Evolutionary conservation across 768 basidiomycete genomes (phyloP), one percentile per base, ranked within the genome.

Genomic region (Boletus insuetus): DNA sequence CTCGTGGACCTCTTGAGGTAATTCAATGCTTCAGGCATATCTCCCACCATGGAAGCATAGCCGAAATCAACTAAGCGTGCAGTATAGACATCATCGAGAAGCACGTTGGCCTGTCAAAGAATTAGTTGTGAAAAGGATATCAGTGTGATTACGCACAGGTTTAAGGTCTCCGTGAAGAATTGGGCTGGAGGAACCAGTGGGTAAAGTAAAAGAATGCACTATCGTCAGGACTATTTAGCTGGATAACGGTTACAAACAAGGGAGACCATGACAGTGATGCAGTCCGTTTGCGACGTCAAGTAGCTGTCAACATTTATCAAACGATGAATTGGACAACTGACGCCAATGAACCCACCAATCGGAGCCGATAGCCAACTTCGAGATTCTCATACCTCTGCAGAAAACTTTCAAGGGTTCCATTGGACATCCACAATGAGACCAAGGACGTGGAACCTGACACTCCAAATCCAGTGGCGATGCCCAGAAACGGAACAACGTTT

Each of bases 401-500:
- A 20, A 49, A 54, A 3, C 6, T 42, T 14, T 24, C 10, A 3
- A 51, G 34, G 14, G 34, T 35, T n/a, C 26, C 24, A 44, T 43
- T 43, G 22, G 14, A 7, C 48, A 49, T 49, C 48, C 48, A 49
- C 13, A 29, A 26, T 6, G 48, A 49, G 12, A 49, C 48, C 22
- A 49, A 19, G 22, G 53, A 49, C 40, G 7, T 26, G 39, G 38
- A 34, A 14, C 46, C 39, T 1, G 0, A 3, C 9, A 32, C 2
- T 12, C 53, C 53, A 42, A 54, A 54, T 16, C 52, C 52, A 11
- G 37, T 39, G 19, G 46, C n/a, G 3, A 3, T 49, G 6, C 52
- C 52, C 19, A 53, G 7, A 34, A 53, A 53, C 2, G 52, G 52
- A n/a, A 53, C 52, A 11, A 53, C 40, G n/a, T 46, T 52, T 11